These are phyloP conservation scores for Staphylotrichum tortipilum DNA, from an alignment of 495 filamentous ascomycete genomes.

Conservation along the genomic window DNA sequence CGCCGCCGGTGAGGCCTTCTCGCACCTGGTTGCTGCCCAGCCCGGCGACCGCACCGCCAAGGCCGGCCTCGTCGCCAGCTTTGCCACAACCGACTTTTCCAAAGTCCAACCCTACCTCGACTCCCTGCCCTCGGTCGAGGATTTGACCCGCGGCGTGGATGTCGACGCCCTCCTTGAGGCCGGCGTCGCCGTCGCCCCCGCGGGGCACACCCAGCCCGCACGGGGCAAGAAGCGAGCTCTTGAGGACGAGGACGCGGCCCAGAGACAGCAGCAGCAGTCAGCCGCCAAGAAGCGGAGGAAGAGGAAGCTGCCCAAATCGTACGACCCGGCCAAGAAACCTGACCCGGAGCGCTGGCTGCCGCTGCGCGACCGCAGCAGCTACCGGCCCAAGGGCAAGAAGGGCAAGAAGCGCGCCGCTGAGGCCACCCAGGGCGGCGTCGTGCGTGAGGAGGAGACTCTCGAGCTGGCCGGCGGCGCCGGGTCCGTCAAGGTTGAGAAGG, in stretches of 20 bases:
- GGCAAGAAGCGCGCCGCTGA: constrained; percentile 71
- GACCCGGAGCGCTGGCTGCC: constrained; percentile 94
- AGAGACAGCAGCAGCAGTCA: constrained; percentile 44
- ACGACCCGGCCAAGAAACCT: constrained; percentile 59
- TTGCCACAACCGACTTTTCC: constrained; percentile 56
- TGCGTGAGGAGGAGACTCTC: constrained; percentile 56
- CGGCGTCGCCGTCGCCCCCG: constrained; percentile 58
- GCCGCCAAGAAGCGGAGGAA: constrained; percentile 58
- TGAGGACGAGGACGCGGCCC: constrained; percentile 44
- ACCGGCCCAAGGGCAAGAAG: constrained; percentile 84
- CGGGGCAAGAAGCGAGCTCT: constrained; percentile 24
- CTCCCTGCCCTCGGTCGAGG: constrained; percentile 55
- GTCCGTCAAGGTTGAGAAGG: constrained; percentile 50
- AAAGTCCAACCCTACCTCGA: constrained; percentile 53
- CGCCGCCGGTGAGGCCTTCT: constrained; percentile 67
- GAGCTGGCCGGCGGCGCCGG: constrained; percentile 56
- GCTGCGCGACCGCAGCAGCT: constrained; percentile 76
- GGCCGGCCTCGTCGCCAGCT: constrained; percentile 78
- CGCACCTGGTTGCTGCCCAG: constrained; percentile 52
- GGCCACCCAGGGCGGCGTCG: constrained; percentile 75
- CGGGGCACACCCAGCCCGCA: constrained; percentile 13
- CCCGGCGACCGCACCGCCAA: constrained; percentile 55
- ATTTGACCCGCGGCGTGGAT: constrained; percentile 59
- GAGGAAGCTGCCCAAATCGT: constrained; percentile 72
- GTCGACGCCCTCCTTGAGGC: constrained; percentile 60